Evolutionary conservation across 805 yeast genomes (phyloP).

Genomic region (Kregervanrija pseudodelftensis): DNA sequence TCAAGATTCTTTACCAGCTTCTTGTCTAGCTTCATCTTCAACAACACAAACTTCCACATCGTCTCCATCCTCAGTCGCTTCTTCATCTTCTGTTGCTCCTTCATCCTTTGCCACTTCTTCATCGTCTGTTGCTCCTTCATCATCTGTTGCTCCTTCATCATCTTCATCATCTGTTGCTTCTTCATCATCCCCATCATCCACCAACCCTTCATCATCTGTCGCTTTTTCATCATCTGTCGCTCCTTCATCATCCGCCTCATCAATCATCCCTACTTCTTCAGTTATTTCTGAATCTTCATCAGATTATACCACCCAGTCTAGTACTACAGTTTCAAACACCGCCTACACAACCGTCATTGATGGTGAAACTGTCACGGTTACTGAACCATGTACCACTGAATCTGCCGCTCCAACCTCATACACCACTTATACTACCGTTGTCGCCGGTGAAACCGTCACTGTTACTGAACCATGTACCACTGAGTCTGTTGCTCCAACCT

Average conservation of each 20-base stretch:
- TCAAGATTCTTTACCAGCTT: conserved; percentile 3
- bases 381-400: conserved; percentile 4
- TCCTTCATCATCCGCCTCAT: not conserved
- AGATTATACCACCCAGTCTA: too few relatives aligned
- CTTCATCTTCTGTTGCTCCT: conserved; percentile 5
- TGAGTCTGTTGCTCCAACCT: conserved; percentile 2
- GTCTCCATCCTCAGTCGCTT: not conserved
- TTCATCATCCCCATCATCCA: conserved; percentile 3
- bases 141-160: not conserved
- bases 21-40: conserved; percentile 5
- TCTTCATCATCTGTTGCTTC: not conserved
- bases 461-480: conserved; percentile 3
- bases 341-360: not conserved
- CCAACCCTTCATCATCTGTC: not conserved
- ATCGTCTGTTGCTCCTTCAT: conserved; percentile 1
- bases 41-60: not conserved
- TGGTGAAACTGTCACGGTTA: not conserved
- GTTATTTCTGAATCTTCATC: too few relatives aligned
- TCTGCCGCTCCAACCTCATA: not conserved
- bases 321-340: not conserved
- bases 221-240: not conserved
- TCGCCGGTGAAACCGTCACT: not conserved
- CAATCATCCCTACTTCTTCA: not conserved
- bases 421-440: not conserved
- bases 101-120: conserved; percentile 1